Evolutionary conservation across 805 yeast species (phyloP).

Genomic region (Monosporozyma servazzii): DNA sequence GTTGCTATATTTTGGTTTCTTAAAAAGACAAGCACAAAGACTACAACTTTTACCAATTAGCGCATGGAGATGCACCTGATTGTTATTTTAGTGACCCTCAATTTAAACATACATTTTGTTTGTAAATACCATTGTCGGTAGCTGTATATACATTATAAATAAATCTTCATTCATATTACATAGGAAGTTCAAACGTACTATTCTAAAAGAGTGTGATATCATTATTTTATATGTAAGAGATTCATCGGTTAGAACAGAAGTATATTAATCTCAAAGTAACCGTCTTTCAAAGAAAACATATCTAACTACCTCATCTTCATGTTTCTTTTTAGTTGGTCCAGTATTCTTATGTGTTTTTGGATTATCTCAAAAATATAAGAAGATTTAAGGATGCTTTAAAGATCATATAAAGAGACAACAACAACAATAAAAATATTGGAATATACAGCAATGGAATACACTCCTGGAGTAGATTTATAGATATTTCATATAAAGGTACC

Average conservation of each 20-base stretch:
- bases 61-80: constrained; percentile 52
- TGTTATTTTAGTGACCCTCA: neutral
- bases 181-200: neutral
- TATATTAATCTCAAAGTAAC: too few relatives aligned
- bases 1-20: constrained; percentile 53
- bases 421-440: neutral
- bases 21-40: constrained; percentile 48
- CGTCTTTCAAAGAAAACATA: neutral
- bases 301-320: neutral
- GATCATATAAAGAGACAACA: neutral
- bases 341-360: neutral
- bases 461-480: neutral
- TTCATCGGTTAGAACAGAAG: too few relatives aligned
- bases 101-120: neutral
- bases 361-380: too few relatives aligned
- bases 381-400: neutral
- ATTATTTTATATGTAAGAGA: too few relatives aligned
- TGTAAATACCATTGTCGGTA: too few relatives aligned
- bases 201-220: too few relatives aligned
- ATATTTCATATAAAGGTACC: neutral
- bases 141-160: neutral
- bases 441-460: neutral
- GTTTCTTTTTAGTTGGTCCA: too few relatives aligned
- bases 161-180: neutral
- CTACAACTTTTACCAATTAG: constrained; percentile 65